A percentile compares a stretch with the other conserved stretches of the same genome.
phyloP scores from a whole-genome alignment of 345 rosid genomes.

The Clarkia xantiana region DNA sequence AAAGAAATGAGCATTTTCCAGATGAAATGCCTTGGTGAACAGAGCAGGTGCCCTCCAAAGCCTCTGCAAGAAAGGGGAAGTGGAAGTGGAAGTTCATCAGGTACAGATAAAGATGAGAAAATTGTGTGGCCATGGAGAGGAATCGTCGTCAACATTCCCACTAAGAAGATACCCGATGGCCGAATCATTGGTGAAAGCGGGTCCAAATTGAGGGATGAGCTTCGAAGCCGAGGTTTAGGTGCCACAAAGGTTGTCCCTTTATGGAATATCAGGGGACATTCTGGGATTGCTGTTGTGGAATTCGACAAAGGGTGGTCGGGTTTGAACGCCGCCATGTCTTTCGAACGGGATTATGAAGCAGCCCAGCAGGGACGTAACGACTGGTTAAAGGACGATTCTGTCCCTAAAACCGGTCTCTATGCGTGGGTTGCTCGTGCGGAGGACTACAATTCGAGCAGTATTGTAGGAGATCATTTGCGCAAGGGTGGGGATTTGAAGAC shows the following conservation, averaged over 20 bases:
- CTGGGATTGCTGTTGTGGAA: slow-evolving; percentile 61
- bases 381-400: slow-evolving; percentile 15
- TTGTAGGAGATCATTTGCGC: slow-evolving; percentile 61
- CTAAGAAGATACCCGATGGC: slow-evolving; percentile 37
- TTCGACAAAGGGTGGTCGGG: slow-evolving; percentile 76
- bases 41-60: too few species aligned
- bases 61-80: too few species aligned
- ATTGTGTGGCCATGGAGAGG: slow-evolving; percentile 75
- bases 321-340: slow-evolving; percentile 60
- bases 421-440: slow-evolving; percentile 93
- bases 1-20: too few species aligned
- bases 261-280: slow-evolving; percentile 65
- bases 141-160: slow-evolving; percentile 55
- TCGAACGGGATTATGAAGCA: slow-evolving; percentile 64
- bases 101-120: too few species aligned
- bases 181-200: slow-evolving; percentile 55
- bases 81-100: too few species aligned
- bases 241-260: slow-evolving; percentile 59
- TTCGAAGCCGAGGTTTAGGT: slow-evolving; percentile 51
- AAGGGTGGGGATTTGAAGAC: slow-evolving; percentile 70
- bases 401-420: slow-evolving; percentile 42
- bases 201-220: slow-evolving; percentile 53
- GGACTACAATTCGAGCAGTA: slow-evolving; percentile 50
- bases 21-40: too few species aligned
- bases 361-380: slow-evolving; percentile 59